phyloP scores from a whole-genome alignment of 2,329 filamentous ascomycete genomes.

The Thielaviopsis euricoi region DNA sequence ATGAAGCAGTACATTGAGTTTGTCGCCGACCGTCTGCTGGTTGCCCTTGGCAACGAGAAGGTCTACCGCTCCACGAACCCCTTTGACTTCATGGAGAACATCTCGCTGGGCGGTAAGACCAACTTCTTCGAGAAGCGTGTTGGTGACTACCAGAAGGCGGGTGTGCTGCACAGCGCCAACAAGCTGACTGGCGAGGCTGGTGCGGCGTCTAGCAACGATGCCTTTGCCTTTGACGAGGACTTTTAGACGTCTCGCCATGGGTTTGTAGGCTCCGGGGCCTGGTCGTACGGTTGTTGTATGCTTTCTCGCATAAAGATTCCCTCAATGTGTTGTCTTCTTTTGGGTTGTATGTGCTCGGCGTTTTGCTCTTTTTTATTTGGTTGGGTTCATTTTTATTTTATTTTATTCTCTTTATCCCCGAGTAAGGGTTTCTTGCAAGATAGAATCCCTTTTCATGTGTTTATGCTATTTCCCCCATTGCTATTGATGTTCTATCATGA shows the following conservation, averaged over 20 bases:
- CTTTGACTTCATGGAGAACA: slow-evolving; percentile 99
- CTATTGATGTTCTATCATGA: not conserved
- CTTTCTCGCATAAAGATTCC: not conserved
- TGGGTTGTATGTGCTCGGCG: slow-evolving; percentile 14
- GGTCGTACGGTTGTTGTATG: slow-evolving; percentile 1
- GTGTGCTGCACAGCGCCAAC: slow-evolving; percentile 87
- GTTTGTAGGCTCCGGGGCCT: not conserved
- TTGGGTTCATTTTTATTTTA: slow-evolving; percentile 1
- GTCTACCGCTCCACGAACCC: slow-evolving; percentile 86
- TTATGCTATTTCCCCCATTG: not conserved
- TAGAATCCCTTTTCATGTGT: not conserved
- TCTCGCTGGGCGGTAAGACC: slow-evolving; percentile 95
- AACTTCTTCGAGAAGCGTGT: slow-evolving; percentile 99
- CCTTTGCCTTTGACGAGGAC: slow-evolving; percentile 91
- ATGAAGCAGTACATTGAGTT: slow-evolving; percentile 99
- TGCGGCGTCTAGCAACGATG: slow-evolving; percentile 45
- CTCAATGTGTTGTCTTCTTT: slow-evolving; percentile 10
- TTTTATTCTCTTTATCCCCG: not conserved
- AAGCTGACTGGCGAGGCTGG: slow-evolving; percentile 35
- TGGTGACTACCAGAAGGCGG: slow-evolving; percentile 97
- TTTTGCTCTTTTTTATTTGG: slow-evolving; percentile 11
- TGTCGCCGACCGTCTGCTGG: slow-evolving; percentile 83
- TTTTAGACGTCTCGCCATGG: slow-evolving; percentile 45
- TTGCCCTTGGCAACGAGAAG: slow-evolving; percentile 88
- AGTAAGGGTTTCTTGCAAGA: not conserved